Base-by-base conservation (phyloP, 306 rosid species). In the Clitoria ternatea region DNA sequence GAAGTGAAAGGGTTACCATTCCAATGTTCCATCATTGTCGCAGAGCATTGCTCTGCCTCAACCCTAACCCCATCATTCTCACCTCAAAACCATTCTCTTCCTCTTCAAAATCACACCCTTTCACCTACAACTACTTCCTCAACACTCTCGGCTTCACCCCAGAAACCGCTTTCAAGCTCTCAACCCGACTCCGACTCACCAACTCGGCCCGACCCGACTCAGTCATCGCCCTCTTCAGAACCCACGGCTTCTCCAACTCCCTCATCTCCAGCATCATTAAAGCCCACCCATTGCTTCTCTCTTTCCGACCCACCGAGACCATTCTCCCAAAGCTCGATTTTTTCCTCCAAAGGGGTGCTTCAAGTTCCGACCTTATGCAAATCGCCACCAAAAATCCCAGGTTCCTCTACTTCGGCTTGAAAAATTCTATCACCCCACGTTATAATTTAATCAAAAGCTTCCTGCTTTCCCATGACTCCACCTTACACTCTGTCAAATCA, bases 311-410 rank as follows among this genome's bases (percentile, higher is more conserved):
- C 30, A 19, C 44, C 4, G 79, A 75, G 22, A 10, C 39, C 22
- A 17, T 81, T 30, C 52, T 45, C 10, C 85, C 83, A 14, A 84
- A 84, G 22, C 4, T 84, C 35, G n/a, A 57, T 11, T 84, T 84
- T 47, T 54, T 84, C 35, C 33, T 27, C 20, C 60, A 81, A 9
- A 80, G 78, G 69, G 85, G 86, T 30, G 29, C 77, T 48, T 57
- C 86, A 1, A 44, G 24, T 1, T 57, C 77, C 8, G 81, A 84
- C 8, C 26, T 81, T 7, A 29, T 72, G 4, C 67, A 49, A 11
- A 52, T 64, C 5, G 3, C 76, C 0, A 13, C 80, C 4, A 62
- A 1, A 13, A 40, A 18, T 4, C 87, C 83, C 0, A 2, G 2
- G 0, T 2, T 79, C 39, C 63, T 83, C 3, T 1, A 11, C 7